Evolutionary conservation across 2,329 filamentous ascomycete species (phyloP), one percentile per base, ranked within the genome.

Genomic region (Arachnopeziza araneosa): DNA sequence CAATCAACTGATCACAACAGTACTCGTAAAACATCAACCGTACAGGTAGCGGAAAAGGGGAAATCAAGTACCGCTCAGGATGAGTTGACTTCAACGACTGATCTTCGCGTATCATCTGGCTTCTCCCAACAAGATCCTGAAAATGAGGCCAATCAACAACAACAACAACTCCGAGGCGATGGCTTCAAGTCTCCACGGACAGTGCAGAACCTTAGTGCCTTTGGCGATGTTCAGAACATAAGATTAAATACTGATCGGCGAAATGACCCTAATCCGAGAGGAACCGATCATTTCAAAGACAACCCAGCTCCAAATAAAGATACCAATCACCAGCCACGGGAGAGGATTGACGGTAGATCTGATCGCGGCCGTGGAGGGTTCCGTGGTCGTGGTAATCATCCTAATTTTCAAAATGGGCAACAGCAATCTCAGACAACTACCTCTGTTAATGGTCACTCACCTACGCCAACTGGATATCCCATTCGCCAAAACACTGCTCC

Each of bases 331-430:
- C 62, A 70, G 32, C 22, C 64, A 55, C 71, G 72, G 56, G 73
- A 74, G 36, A 71, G 75, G 55, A 73, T 73, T 49, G 74, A 75
- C 56, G 71, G 72, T 23, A 70, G 77, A 54, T 69, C 75, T 56
- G 74, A 74, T 62, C 75, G 75, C 60, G 66, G 72, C 50, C 76
- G 80, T 61, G 80, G 80, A 57, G 75, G 76, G 22, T 75, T 69
- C 56, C 77, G 79, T 60, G 75, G 76, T 50, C 74, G 80, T 56
- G 78, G 74, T 60, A 71, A 70, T 22, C 75, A 75, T 60, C 65
- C 53, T 52, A 68, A 66, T 52, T 72, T 69, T 67, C 62, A 62
- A 66, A 76, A 68, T 62, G 67, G 68, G 24, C 68, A 70, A 55
- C 64, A 68, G 54, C 68, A 69, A 60, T 62, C 66, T 24, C 67